Evolutionary conservation across 2,329 filamentous ascomycete genomes (phyloP), one percentile per base, ranked within the genome.

Genomic region (Colletotrichum cereale): DNA sequence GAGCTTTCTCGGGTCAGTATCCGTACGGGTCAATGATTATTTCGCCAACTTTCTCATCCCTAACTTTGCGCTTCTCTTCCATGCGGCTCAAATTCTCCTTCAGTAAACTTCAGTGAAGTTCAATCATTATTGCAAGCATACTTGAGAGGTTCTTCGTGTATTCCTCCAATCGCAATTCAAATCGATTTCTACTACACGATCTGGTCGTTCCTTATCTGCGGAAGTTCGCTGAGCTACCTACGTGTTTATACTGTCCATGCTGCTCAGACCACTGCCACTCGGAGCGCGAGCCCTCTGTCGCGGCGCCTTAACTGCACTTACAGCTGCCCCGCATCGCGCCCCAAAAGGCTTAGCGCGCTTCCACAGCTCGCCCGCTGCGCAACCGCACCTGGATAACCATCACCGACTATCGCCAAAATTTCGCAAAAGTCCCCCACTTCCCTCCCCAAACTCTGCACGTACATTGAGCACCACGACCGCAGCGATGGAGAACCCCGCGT

Each of bases 361-460:
- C 34, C 47, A 21, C 66, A 58, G 44, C 50, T 48, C 44, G 24
- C 21, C 53, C 44, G 47, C 58, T 56, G 42, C 56, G 67, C 67
- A 70, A 62, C 52, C 36, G 44, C 44, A 34, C 38, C 65, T 42
- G 44, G 60, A 34, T 47, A 47, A 44, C 60, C 47, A 69, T 72
- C 65, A 38, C 58, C 61, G 48, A 58, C 11, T 50, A 58, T 72
- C 66, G 60, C 38, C 70, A 8, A 70, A 72, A 72, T 69, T 72
- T 69, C 69, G 42, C 31, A 72, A 47, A 71, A 62, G 47, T 71
- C 67, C 66, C 66, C 70, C 67, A 69, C 66, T 71, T 71, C 66
- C 42, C 53, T 42, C 8, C 14, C 60, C 48, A 72, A 71, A 70
- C 29, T 57, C 40, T 61, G 61, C 66, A 62, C 16, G n/a, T 34